Base-by-base conservation (phyloP, 495 filamentous ascomycete genomes). In the Evernia prunastri region DNA sequence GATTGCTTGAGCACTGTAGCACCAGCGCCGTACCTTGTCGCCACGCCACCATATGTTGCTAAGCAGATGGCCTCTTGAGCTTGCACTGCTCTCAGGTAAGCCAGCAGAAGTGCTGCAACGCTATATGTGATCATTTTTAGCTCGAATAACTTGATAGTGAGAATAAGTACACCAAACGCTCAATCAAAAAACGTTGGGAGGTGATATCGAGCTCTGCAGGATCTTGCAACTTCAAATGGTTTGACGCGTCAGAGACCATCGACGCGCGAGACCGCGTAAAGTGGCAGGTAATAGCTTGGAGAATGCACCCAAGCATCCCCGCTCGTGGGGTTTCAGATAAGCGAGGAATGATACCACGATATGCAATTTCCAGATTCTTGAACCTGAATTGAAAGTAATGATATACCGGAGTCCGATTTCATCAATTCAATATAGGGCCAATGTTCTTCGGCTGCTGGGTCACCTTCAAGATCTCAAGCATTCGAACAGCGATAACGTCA, bases 401-500 rank as follows among this genome's bases (percentile, higher is more conserved):
- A 15, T 59, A 3, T 18, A 27, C 33, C 27, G 51, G 7, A 53
- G 23, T 43, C 17, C 6, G 15, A 10, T 33, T 20, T 47, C 2
- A 13, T 23, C 40, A 13, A 20, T 54, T 42, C 18, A 5, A 9
- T 53, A n/a, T 31, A 0, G 60, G 20, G 56, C n/a, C 61, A 53
- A 43, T 42, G 8, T 57, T 42, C 56, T 40, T 53, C 27, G 42
- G 54, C 20, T 64, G 29, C 17, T 33, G 31, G 37, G 23, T 33
- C 35, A 27, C 36, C 25, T 57, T 62, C 40, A 68, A 25, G 25
- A 68, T 83, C 79, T 71, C 71, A 56, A 81, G 72, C 8, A 86
- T 65, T 49, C 71, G 74, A 36, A 76, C 73, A 53, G 76, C 83
- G 43, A 87, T 76, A 59, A 77, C 74, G 58, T 78, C 69, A 0